phyloP scores from a whole-genome alignment of 495 filamentous ascomycete species.

The Lasiosphaeriaceae sp. region DNA sequence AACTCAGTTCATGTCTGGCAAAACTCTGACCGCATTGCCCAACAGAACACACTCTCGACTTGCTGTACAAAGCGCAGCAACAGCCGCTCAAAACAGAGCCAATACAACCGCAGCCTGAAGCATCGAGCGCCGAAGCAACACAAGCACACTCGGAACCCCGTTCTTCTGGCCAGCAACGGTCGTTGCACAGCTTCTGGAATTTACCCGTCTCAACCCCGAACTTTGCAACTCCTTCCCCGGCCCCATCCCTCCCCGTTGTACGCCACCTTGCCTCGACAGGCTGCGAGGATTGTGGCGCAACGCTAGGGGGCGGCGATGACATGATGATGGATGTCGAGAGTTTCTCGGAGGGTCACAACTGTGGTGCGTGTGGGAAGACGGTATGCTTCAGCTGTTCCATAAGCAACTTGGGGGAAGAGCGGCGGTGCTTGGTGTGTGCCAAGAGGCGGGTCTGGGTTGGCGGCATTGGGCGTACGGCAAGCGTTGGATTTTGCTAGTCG shows the following conservation, averaged over 20 bases:
- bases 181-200: conserved; percentile 47
- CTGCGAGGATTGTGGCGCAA: conserved; percentile 43
- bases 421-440: conserved; percentile 42
- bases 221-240: conserved; percentile 11
- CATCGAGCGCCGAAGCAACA: conserved; percentile 6
- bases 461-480: not conserved
- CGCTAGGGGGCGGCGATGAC: conserved; percentile 24
- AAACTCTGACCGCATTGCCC: not conserved
- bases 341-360: conserved; percentile 23
- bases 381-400: conserved; percentile 49
- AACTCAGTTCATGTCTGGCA: not conserved
- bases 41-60: conserved; percentile 44
- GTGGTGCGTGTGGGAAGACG: conserved; percentile 39
- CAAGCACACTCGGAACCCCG: not conserved
- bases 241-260: not conserved
- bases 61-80: conserved; percentile 46
- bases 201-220: conserved; percentile 24
- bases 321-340: conserved; percentile 23
- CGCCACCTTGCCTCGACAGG: conserved; percentile 17
- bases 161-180: conserved; percentile 26
- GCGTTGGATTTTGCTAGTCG: not conserved
- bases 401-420: conserved; percentile 41
- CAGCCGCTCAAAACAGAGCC: conserved; percentile 17
- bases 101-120: conserved; percentile 3
- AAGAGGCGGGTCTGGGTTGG: conserved; percentile 25